Base-by-base conservation (phyloP, 2,329 filamentous ascomycete species). In the Sarocladium strictum region DNA sequence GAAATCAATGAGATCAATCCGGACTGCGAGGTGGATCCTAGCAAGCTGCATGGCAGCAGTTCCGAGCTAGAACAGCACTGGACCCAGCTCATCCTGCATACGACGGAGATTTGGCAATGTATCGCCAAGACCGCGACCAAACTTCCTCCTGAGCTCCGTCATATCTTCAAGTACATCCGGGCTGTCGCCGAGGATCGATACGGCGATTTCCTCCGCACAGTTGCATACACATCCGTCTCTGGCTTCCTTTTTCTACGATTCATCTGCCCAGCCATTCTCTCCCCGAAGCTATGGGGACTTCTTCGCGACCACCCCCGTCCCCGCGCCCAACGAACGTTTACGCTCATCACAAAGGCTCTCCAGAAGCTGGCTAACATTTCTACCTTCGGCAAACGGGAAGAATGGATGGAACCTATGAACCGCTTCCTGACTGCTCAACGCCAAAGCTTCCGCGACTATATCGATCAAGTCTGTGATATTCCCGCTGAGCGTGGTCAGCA, bases 351-450 rank as follows among this genome's bases (percentile, higher is more conserved):
- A 23, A 97, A 97, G 70, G 90, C 89, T 1, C 75, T 97, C 9
- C 92, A 97, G 70, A 92, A 90, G 15, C 78, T 97, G 56, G 90
- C 91, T 17, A 97, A 97, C 67, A 79, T 97, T 71, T 89, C 90
- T 2, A 90, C 84, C 0, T 97, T 97, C 65, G 93, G 93, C 38
- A 92, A 89, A 65, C 96, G 96, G 67, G 93, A 97, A 69, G 85
- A 87, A n/a, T 97, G 91, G 90, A 97, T 97, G 92, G 92, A 96
- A 71, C 91, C 91, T 0, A 97, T 97, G 93, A 97, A 97, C 65
- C 82, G 81, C 41, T 97, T 97, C 63, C 74, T 97, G 35, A 79
- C 78, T 9, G 77, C 83, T 1, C 86, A 96, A 64, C 83, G 91
- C 19, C 80, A 86, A 62, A 82, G 88, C 37, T 90, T 97, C 69